Evolutionary conservation across 2,329 filamentous ascomycete genomes (phyloP).

Genomic region (Nakataea oryzae): DNA sequence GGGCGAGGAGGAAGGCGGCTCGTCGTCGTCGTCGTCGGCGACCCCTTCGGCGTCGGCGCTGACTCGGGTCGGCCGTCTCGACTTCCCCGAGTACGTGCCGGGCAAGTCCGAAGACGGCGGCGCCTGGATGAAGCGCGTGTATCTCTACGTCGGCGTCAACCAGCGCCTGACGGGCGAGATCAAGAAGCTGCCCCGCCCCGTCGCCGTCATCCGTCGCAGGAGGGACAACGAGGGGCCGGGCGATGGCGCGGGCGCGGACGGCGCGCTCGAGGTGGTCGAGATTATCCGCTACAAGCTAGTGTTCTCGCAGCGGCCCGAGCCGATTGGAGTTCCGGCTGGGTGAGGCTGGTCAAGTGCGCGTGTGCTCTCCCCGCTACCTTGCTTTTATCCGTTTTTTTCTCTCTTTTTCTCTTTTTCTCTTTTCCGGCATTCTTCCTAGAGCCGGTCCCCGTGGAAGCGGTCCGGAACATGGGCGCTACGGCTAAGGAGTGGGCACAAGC

Average conservation of each 20-base stretch:
- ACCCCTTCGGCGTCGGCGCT: not conserved
- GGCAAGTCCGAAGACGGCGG: constrained; percentile 34
- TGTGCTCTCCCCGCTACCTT: no score
- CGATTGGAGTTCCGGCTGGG: constrained; percentile 43
- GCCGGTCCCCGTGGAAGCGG: no score
- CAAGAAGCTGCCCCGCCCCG: constrained; percentile 68
- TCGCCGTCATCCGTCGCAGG: constrained; percentile 65
- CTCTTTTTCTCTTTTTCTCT: not conserved
- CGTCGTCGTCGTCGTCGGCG: constrained; percentile 14
- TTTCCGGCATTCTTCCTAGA: no score
- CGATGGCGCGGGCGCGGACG: constrained; percentile 24
- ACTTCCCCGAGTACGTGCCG: constrained; percentile 48
- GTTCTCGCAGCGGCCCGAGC: constrained; percentile 77
- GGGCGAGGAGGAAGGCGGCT: constrained; percentile 19
- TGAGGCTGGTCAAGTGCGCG: not conserved
- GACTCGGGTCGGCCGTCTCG: constrained; percentile 29
- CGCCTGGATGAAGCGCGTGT: constrained; percentile 81
- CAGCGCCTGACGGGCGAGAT: constrained; percentile 85
- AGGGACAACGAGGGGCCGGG: constrained; percentile 27
- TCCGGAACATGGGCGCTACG: no score
- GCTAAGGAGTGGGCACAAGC: no score
- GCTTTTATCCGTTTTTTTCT: not conserved
- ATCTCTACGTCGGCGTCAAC: constrained; percentile 80
- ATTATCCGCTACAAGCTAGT: constrained; percentile 80
- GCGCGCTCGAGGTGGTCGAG: constrained; percentile 72